A percentile compares a stretch with the other conserved stretches of the same genome.
Conservation (phyloP, 441 rosid species). For the Corymbia citriodora region DNA sequence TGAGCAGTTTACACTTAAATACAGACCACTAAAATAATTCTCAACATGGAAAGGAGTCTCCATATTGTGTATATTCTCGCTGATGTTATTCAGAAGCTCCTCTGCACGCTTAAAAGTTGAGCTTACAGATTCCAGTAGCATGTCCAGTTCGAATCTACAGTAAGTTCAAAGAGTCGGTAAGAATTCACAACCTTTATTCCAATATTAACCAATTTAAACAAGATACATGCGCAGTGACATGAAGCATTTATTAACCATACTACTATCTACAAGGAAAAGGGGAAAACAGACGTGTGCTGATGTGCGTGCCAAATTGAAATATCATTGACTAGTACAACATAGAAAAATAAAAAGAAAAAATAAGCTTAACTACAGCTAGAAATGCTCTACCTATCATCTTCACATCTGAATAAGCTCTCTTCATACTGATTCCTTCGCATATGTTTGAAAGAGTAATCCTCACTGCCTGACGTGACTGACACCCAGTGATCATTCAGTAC, state of each 20-base stretch:
- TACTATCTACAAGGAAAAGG: neutral
- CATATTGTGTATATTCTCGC: constrained; percentile 47
- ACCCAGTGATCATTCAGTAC: constrained; percentile 98
- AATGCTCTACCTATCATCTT: constrained; percentile 80
- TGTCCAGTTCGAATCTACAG: constrained; percentile 96
- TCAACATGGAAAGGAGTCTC: constrained; percentile 59
- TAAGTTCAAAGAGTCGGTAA: constrained; percentile 1
- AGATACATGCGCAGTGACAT: neutral
- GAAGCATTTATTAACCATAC: neutral
- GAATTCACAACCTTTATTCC: neutral
- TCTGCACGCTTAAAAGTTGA: constrained; percentile 82
- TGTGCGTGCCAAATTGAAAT: neutral
- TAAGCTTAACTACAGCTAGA: neutral
- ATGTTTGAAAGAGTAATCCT: constrained; percentile 98
- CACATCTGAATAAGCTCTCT: constrained; percentile 95
- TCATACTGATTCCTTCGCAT: constrained; percentile 99
- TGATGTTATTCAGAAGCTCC: constrained; percentile 73
- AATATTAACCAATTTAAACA: neutral
- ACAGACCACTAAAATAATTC: constrained; percentile 80
- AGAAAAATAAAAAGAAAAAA: neutral
- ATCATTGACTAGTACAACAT: neutral
- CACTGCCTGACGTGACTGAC: constrained; percentile 99
- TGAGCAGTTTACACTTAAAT: neutral
- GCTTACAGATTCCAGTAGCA: constrained; percentile 93
- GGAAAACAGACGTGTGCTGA: neutral